Evolutionary conservation across 192 early-diverging fungal species (phyloP), one percentile per base, ranked within the genome.

Genomic region (Neocallimastix lanati): DNA sequence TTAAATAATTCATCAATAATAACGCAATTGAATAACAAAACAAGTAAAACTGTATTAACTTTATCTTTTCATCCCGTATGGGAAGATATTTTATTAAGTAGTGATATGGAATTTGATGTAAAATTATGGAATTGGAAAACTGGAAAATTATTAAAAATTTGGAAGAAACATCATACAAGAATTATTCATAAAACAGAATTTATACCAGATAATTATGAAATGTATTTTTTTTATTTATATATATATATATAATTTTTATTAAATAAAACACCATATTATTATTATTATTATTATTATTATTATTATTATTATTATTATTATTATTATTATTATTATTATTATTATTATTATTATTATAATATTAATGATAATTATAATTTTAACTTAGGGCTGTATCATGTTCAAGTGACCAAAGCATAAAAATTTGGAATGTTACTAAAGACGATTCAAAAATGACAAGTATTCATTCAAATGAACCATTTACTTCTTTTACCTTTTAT

Each of bases 381-480:
- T n/a, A n/a, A n/a, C 30, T 29, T 29, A 91, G 86, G 29, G 85
- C 83, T 11, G 86, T 85, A 28, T 84, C 88, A 13, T 90, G 88
- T 78, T 90, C 88, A 7, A 85, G 83, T 13, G 88, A 90, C 76
- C 88, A 90, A 81, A 82, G 82, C 27, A 79, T 88, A 29, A 90
- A 90, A 78, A 78, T 90, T 21, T 89, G 83, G 83, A 79, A 85
- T 58, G 83, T 87, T n/a, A 35, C 85, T 29, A 67, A 80, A 14
- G 85, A 88, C 16, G 76, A 79, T 78, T 78, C 38, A 78, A 78
- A 33, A 36, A 11, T 80, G 18, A 27, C 82, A 15, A 84, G 86
- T 28, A 80, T 88, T 7, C 88, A 89, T 78, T 86, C 88, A 18
- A 90, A 90, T 81, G 88, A 89, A 78, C 88, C 88, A n/a, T 85